phyloP scores from a whole-genome alignment of 371 early-diverging fungal species.

The Parasitella parasitica region DNA sequence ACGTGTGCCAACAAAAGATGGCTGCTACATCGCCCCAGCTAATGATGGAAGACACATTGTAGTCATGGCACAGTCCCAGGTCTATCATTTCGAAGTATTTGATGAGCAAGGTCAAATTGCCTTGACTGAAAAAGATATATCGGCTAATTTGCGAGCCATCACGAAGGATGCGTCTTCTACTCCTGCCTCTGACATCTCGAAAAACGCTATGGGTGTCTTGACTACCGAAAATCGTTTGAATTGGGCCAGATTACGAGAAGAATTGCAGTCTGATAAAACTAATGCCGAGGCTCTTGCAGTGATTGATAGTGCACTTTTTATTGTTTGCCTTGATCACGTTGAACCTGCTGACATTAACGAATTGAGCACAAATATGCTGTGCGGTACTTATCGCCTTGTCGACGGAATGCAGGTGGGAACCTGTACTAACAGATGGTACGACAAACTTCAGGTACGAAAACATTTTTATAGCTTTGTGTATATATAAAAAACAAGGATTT shows the following conservation, averaged over 20 bases:
- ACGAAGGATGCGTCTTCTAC: conserved; percentile 36
- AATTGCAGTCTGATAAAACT: conserved; percentile 36
- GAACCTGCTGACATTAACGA: conserved; percentile 45
- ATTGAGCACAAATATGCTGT: conserved; percentile 56
- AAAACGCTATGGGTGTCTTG: conserved; percentile 62
- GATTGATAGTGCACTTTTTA: conserved; percentile 77
- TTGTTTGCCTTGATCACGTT: conserved; percentile 79
- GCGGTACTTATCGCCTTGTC: conserved; percentile 55
- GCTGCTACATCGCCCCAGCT: conserved; percentile 50
- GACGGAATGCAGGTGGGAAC: conserved; percentile 58
- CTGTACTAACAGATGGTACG: conserved; percentile 64
- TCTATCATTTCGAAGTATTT: conserved; percentile 69
- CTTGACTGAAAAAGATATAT: conserved; percentile 51
- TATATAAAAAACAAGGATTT: no score
- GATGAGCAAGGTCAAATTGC: conserved; percentile 47
- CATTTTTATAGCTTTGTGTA: conserved; percentile 1
- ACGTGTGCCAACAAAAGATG: conserved; percentile 58
- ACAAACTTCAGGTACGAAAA: conserved; percentile 52
- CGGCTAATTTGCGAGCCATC: conserved; percentile 47
- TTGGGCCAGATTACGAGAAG: conserved; percentile 63
- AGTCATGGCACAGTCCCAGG: conserved; percentile 65
- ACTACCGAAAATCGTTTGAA: conserved; percentile 72
- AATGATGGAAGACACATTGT: conserved; percentile 59
- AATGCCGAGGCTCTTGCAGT: conserved; percentile 63
- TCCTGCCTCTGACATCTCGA: conserved; percentile 42